Base-by-base conservation (phyloP, 2,329 filamentous ascomycete genomes). In the Monilinia fructicola region DNA sequence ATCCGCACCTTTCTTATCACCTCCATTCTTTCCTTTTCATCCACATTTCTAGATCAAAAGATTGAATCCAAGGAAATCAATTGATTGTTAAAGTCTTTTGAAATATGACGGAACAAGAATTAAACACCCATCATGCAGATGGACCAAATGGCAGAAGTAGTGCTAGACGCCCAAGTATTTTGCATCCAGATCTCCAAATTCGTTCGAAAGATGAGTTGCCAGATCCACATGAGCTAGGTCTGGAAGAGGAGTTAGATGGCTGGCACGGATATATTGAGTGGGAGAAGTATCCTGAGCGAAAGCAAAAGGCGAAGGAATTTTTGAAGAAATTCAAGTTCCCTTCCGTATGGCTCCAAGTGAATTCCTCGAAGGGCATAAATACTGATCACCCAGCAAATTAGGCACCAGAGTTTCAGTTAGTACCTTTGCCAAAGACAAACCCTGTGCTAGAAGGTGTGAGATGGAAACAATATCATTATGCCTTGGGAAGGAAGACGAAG, bases 271-370 rank as follows among this genome's bases (percentile, higher is more conserved):
- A 89, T 68, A 80, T 91, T 7, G 88, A 90, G 72, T 90, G 87
- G 88, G 88, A 90, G 73, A 81, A 85, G 16, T 88, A 90, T 64
- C 88, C 88, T 0, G 86, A 89, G 58, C 90, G 90, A 76, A 89
- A 88, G 72, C 81, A 80, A 35, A 78, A 82, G 55, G 88, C 85
- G 0, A 81, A 83, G 56, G 80, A 85, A 65, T 83, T 89, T 58
- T 73, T 89, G 18, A 77, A 78, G 31, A 78, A 78, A 61, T 83
- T 86, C 59, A 77, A 82, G 67, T 83, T 88, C 74, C 80, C 81
- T 48, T 7, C 42, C 9, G 63, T 64, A 64, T 48, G 42, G n/a
- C n/a, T 3, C 3, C 40, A 38, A 26, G 48, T 10, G 10, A 28
- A 35, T 9, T 38, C 23, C 21, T 16, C 7, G 11, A n/a, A 3